These are phyloP conservation scores for Tephrocybe sp. DNA, from an alignment of 768 basidiomycete genomes.

Conservation along the genomic window DNA sequence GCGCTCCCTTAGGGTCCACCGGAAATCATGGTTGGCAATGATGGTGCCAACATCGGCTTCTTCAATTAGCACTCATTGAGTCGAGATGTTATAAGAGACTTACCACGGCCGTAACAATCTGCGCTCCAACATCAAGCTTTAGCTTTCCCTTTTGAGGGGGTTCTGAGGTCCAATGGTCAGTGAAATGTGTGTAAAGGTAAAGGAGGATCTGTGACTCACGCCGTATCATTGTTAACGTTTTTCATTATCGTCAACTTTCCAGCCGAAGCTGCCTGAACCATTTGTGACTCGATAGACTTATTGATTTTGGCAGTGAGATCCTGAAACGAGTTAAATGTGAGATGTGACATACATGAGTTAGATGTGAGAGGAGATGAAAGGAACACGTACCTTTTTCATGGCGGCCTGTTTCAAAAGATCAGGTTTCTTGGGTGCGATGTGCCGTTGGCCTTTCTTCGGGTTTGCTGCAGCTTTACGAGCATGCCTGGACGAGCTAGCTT, in stretches of 20 bases:
- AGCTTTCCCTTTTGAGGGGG: constrained; percentile 17
- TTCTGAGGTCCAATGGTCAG: constrained; percentile 8
- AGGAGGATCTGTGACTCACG: constrained; percentile 24
- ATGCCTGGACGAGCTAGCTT: constrained; percentile 50
- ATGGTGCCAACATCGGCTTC: neutral
- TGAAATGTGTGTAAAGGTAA: neutral
- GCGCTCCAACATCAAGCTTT: constrained; percentile 11
- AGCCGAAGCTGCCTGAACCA: constrained; percentile 83
- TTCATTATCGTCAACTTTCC: constrained; percentile 95
- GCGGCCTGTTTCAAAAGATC: constrained; percentile 67
- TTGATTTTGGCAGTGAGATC: constrained; percentile 87
- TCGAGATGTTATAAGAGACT: neutral
- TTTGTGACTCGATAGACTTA: constrained; percentile 87
- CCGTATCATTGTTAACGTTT: constrained; percentile 43
- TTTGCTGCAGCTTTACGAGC: constrained; percentile 66
- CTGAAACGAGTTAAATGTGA: constrained; percentile 34
- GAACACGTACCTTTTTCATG: constrained; percentile 65
- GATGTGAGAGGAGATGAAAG: neutral
- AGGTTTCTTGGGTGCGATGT: constrained; percentile 81
- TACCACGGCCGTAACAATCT: neutral
- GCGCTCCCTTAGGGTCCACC: too few relatives aligned
- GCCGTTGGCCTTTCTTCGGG: constrained; percentile 75
- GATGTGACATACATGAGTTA: neutral
- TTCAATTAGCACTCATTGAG: neutral
- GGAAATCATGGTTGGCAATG: too few relatives aligned